phyloP scores from a whole-genome alignment of 805 yeast genomes.

The Wilhelminamyces savonicus region DNA sequence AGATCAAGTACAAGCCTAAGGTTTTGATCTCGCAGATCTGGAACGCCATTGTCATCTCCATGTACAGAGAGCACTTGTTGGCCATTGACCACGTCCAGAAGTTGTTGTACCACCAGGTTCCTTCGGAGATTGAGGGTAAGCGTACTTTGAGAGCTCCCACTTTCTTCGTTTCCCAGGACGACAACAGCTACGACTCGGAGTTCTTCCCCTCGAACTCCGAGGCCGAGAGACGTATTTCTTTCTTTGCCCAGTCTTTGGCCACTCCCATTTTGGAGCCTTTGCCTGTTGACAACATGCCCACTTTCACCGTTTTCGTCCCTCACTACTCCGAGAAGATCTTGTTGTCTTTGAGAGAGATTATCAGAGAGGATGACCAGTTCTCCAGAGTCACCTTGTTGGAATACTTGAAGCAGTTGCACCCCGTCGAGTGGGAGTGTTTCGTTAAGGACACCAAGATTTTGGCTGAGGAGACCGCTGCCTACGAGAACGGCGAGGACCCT shows the following conservation, averaged over 20 bases:
- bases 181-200: conserved; percentile 88
- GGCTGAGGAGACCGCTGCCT: conserved; percentile 90
- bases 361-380: conserved; percentile 94
- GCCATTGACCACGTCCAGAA: conserved; percentile 99
- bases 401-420: conserved; percentile 90
- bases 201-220: conserved; percentile 96
- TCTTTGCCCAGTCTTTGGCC: conserved; percentile 98
- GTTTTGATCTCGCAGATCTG: conserved; percentile 97
- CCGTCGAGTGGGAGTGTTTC: conserved; percentile 96
- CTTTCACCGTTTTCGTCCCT: conserved; percentile 94
- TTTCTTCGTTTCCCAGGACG: conserved; percentile 97
- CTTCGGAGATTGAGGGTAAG: conserved; percentile 96
- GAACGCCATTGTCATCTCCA: conserved; percentile 98
- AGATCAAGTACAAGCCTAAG: conserved; percentile 97
- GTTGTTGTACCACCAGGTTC: conserved; percentile 96
- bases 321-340: conserved; percentile 94
- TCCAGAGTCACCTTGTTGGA: conserved; percentile 92
- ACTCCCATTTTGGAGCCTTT: conserved; percentile 98
- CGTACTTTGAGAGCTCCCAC: conserved; percentile 98
- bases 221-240: conserved; percentile 98
- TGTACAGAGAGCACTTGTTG: conserved; percentile 98
- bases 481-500: conserved; percentile 46
- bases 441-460: conserved; percentile 92
- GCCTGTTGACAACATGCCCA: conserved; percentile 99
- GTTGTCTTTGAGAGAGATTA: conserved; percentile 89